Base-by-base conservation (phyloP, 495 filamentous ascomycete species). In the Aspergillus homomorphus region DNA sequence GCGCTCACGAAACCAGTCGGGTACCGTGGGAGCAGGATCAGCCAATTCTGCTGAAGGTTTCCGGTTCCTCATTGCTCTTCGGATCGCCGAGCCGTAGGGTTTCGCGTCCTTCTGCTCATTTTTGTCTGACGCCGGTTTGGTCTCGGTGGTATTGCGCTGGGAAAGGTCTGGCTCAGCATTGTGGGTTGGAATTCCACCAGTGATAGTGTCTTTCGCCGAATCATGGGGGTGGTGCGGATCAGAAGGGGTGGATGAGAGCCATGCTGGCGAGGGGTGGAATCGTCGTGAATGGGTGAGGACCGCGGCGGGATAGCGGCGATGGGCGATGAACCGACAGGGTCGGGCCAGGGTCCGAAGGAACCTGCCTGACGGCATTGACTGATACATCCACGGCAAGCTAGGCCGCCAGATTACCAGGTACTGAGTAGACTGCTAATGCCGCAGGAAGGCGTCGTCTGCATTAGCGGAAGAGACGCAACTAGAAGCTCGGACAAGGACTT, bases 261-360 rank as follows among this genome's bases (percentile, higher is more conserved):
- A 71, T 63, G 43, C 60, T 59, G 62, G 64, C 26, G 76, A 77
- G 15, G 67, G 54, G 54, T 77, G 75, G 53, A 77, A 76, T 18
- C 59, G 69, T 44, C 75, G 75, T 48, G 70, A 67, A 38, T 62
- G 50, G 19, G 63, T 56, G 23, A 62, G 45, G 48, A 67, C 42
- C 19, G 61, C 58, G 38, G 65, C 67, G 53, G 73, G 68, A 70
- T 72, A 76, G 26, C 74, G 74, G 54, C 76, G 74, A 61, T 66
- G 74, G 51, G 74, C 73, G 57, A 77, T 64, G 46, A 79, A 69
- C 56, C 75, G 74, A 66, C 76, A 77, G 51, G 76, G 75, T 62
- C 71, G 74, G 57, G 67, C 70, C 52, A 72, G 50, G 51, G 66
- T 65, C 61, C 60, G 62, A 41, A 67, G 54, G 58, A 70, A 66